These are phyloP conservation scores for Calonectria hawksworthii DNA, from an alignment of 2,329 filamentous ascomycete genomes.

Conservation along the genomic window DNA sequence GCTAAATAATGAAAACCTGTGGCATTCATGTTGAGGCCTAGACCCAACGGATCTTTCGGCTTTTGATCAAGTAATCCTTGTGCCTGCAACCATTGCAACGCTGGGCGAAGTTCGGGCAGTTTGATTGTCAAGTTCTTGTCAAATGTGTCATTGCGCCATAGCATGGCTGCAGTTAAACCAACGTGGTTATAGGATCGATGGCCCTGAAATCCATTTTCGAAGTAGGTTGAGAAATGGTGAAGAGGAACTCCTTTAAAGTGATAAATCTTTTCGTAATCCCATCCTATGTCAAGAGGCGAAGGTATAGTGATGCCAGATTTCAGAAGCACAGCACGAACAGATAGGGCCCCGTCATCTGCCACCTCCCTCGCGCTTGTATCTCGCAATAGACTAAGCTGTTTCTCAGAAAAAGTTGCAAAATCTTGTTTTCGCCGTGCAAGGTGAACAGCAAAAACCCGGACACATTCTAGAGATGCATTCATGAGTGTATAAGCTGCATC, in stretches of 20 bases:
- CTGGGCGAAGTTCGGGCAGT: neutral
- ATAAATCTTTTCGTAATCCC: neutral
- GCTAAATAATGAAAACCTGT: slow-evolving; percentile 16
- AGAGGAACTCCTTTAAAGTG: neutral
- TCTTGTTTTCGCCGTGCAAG: neutral
- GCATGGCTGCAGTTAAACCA: neutral
- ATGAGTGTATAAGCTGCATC: neutral
- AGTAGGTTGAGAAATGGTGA: neutral
- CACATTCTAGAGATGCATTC: neutral
- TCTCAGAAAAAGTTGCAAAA: neutral
- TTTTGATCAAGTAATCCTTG: neutral
- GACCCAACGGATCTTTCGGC: neutral
- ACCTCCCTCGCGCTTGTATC: neutral
- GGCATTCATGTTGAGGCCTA: neutral
- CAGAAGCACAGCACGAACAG: neutral
- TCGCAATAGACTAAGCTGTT: neutral
- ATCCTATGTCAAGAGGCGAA: neutral
- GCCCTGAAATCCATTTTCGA: slow-evolving; percentile 4
- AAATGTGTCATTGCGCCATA: neutral
- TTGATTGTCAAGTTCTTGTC: neutral
- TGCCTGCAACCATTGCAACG: neutral
- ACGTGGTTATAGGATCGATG: neutral
- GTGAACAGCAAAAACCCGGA: neutral
- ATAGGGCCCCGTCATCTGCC: neutral
- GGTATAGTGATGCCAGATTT: neutral